A percentile compares a stretch with the other conserved stretches of the same genome.
Evolutionary conservation across 208 protist species (phyloP).

Genomic region (Trypanosoma cruzi): DNA sequence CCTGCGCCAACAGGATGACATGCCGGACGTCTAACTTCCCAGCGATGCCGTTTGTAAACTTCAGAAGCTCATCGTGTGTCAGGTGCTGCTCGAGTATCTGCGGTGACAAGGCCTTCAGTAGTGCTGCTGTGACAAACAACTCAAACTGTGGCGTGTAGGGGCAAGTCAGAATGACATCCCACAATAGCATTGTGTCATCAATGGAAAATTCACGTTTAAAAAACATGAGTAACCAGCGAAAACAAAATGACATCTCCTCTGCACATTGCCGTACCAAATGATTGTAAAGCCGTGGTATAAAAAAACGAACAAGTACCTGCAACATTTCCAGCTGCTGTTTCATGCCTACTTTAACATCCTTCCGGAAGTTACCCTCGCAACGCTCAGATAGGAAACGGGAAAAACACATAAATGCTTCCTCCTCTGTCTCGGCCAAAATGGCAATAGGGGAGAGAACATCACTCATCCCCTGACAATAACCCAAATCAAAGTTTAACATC

Average conservation of each 20-base stretch:
- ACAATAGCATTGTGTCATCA: constrained; percentile 72
- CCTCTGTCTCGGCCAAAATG: constrained; percentile 45
- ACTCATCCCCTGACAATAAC: constrained; percentile 93
- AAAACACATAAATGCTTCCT: constrained; percentile 59
- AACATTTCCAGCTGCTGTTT: constrained; percentile 46
- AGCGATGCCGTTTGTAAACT: constrained; percentile 63
- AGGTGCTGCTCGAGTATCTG: constrained; percentile 57
- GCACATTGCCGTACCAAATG: constrained; percentile 44
- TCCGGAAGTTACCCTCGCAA: constrained; percentile 54
- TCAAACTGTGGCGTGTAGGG: constrained; percentile 72
- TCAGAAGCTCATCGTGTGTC: constrained; percentile 58
- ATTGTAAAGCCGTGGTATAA: constrained; percentile 59
- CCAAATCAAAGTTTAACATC: constrained; percentile 92
- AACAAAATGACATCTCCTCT: constrained; percentile 86
- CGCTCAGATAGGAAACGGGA: constrained; percentile 43
- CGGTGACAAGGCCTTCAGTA: constrained; percentile 48
- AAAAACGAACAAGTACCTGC: constrained; percentile 49
- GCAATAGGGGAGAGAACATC: constrained; percentile 74
- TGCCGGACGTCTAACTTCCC: constrained; percentile 43
- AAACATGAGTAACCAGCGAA: constrained; percentile 84
- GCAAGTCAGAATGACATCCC: constrained; percentile 83
- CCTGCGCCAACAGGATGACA: constrained; percentile 47
- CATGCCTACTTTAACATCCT: constrained; percentile 56
- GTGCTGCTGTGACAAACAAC: constrained; percentile 60
- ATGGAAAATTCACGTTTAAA: constrained; percentile 90